phyloP scores from a whole-genome alignment of 176 grass and related monocot genomes.

The Eremochloa ophiuroides region DNA sequence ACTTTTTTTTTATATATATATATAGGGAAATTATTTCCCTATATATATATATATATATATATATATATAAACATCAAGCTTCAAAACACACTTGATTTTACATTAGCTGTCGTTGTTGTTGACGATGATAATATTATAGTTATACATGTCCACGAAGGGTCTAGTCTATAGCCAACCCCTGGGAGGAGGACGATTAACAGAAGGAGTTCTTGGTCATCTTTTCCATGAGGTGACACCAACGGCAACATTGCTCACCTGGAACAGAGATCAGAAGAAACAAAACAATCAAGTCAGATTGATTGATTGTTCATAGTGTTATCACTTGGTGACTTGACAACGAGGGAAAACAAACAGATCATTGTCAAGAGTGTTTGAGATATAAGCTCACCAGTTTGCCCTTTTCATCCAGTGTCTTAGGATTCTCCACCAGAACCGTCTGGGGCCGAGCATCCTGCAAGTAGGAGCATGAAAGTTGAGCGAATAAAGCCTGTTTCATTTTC shows the following conservation, averaged over 20 bases:
- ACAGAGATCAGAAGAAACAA: neutral
- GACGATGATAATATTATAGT: neutral
- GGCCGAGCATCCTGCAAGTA: constrained; percentile 45
- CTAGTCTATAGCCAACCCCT: constrained; percentile 26
- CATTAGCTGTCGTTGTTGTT: neutral
- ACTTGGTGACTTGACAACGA: neutral
- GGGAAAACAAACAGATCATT: neutral
- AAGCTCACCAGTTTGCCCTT: constrained; percentile 44
- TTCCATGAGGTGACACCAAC: constrained; percentile 54
- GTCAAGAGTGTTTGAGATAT: neutral
- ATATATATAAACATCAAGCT: constrained; percentile 34
- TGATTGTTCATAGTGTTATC: neutral
- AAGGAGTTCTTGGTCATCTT: constrained; percentile 36
- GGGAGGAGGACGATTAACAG: neutral
- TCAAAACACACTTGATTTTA: constrained; percentile 61
- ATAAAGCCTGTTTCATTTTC: neutral
- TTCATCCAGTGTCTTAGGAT: constrained; percentile 56
- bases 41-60: no score
- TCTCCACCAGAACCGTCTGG: constrained; percentile 57
- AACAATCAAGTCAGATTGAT: constrained; percentile 5
- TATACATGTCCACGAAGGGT: constrained; percentile 33
- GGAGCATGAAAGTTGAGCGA: constrained; percentile 20
- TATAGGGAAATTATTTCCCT: no score
- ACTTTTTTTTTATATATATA: neutral
- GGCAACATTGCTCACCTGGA: constrained; percentile 48